Evolutionary conservation across 345 rosid genomes (phyloP), one percentile per base, ranked within the genome.

Genomic region (Eutrema japonicum): DNA sequence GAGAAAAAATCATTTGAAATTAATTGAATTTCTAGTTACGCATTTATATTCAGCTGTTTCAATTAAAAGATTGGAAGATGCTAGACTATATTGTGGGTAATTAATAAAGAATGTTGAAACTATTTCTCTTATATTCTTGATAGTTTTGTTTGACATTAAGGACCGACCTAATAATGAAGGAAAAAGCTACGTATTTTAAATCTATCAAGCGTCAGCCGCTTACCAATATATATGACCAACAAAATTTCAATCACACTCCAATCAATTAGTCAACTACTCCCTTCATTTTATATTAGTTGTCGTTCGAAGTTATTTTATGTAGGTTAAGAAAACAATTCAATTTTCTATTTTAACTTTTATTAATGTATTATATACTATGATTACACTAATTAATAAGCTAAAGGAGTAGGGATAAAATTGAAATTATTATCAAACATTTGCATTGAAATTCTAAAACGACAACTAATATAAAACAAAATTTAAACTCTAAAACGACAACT

Each of bases 101-200:
- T 8, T 29, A 37, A 52, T 14, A 27, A 27, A 29, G 27, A 27
- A 52, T 52, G 14, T 38, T 51, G 56, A 37, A 26, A 38, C 14
- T 61, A 51, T 26, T 22, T 22, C 22, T 22, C 52, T 13, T 26
- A 18, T 6, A 48, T 29, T 62, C 12, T 10, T 43, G 76, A 72
- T 72, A 40, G 36, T 10, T 30, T 67, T 58, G 73, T 67, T 75
- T 75, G 78, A 75, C 78, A 68, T 41, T 67, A 59, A 49, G 73
- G 68, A 75, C 73, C 73, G 78, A 75, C 78, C 78, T 59, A 74
- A 74, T 74, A 57, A 50, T 67, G 68, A 74, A 59, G 68, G 68
- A 67, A 67, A 73, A 74, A 50, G 73, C 32, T 59, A 67, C 32
- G 53, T 55, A 42, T 5, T 57, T 74, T 5, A 46, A 3, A 32